Base-by-base conservation (phyloP, 257 asterid species). In the Solanum commersonii region DNA sequence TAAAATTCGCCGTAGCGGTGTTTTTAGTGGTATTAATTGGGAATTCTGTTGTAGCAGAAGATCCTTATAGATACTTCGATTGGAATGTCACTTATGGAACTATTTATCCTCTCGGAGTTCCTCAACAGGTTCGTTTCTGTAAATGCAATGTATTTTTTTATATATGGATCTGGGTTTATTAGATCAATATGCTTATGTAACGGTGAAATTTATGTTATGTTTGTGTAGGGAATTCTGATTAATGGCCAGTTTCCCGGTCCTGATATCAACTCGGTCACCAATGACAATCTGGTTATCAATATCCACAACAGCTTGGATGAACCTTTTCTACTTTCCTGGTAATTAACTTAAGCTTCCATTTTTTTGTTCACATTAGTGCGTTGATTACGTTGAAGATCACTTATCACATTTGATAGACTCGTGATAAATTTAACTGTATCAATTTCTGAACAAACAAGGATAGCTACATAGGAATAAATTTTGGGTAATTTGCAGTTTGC, bases 191-290 rank as follows among this genome's bases (percentile, higher is more conserved):
- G 72, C 3, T 60, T 8, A n/a, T 52, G 13, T n/a, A 73, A 13
- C 12, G 46, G n/a, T 88, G 79, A 8, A 38, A 9, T 10, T 49
- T 38, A 52, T 60, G 6, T 73, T 70, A 1, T 83, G 40, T 81
- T 42, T 77, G 29, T 67, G 87, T 90, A 96, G 99, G 98, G 98
- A 13, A 96, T 96, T 72, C 87, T 95, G 97, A 96, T 96, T 89
- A 95, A 96, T 82, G 98, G 98, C 4, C 98, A 96, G 74, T 96
- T 96, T 90, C 99, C 99, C 10, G 99, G 99, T 7, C 98, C 98
- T 20, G 98, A 96, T 31, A 95, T 96, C 52, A 85, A 91, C 89
- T 92, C 98, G 2, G 99, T 96, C 38, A 96, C 99, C 22, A 96
- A 96, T 86, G 97, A 96, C 74, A 96, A 95, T 77, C 93, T 96